Base-by-base conservation (phyloP, 1,139 yeast species). In the Scheffersomyces cryptocercus region DNA sequence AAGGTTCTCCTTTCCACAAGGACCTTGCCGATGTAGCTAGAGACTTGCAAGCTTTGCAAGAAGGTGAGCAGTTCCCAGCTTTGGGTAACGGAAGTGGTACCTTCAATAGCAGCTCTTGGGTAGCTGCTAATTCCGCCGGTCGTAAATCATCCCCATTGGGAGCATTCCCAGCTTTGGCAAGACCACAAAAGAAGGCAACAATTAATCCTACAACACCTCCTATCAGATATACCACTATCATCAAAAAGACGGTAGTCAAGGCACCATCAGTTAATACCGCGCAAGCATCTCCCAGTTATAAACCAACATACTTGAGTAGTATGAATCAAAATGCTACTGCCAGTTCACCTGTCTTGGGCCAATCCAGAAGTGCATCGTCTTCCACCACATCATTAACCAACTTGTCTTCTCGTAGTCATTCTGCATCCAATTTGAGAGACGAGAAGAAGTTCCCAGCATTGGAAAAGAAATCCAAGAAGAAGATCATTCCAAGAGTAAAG, bases 111-210 rank as follows among this genome's bases (percentile, higher is more conserved):
- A 28, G 43, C 42, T 58, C 65, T 6, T 70, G 75, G 75, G 67
- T 67, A n/a, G 46, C 54, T 15, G 39, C 31, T 10, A 37, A 37
- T 12, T 36, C 51, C 20, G 38, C 42, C n/a, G 35, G 55, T 48
- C 40, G 49, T 35, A 35, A 42, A 48, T 64, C 53, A 38, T 43
- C 51, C 44, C 48, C 55, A 10, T 56, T 58, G 14, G 78, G 80
- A 1, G 63, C 70, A 41, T 78, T 85, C 56, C 88, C 89, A 1
- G 75, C 77, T 2, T 64, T 81, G 40, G 67, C 81, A 12, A 72
- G 68, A 41, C 75, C 79, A 7, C 11, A 10, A 31, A 20, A 11
- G n/a, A 46, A 51, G 34, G 49, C 68, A 58, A 41, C 63, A 45
- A 44, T 53, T 4, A 35, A 46, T 0, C 43, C 54, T 1, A 45